Evolutionary conservation across 148 eudicot genomes (phyloP).

Genomic region (Oxyria digyna): DNA sequence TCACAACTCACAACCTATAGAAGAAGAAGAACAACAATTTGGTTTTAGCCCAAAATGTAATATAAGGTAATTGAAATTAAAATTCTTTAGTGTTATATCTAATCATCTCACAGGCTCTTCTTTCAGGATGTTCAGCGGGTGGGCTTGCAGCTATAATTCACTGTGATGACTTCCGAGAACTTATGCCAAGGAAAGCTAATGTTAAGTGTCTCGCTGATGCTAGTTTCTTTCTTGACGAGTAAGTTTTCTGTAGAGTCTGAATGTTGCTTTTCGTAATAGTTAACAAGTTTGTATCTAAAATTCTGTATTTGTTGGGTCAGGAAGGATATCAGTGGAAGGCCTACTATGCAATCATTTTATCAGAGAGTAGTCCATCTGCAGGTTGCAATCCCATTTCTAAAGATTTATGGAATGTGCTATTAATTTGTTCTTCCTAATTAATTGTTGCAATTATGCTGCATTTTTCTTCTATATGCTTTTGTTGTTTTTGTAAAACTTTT

Average conservation of each 20-base stretch:
- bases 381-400: slow-evolving; percentile 22
- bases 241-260: slow-evolving; percentile 19
- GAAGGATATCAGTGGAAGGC: slow-evolving; percentile 62
- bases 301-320: slow-evolving; percentile 27
- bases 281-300: neutral
- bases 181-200: slow-evolving; percentile 46
- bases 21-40: neutral
- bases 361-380: slow-evolving; percentile 66
- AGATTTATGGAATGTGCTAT: neutral
- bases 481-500: neutral
- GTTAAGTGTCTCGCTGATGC: slow-evolving; percentile 96
- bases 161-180: slow-evolving; percentile 62
- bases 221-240: slow-evolving; percentile 78
- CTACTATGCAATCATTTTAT: slow-evolving; percentile 54
- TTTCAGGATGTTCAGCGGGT: slow-evolving; percentile 99
- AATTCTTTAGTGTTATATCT: neutral
- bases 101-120: slow-evolving; percentile 78
- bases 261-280: neutral
- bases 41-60: neutral
- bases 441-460: neutral
- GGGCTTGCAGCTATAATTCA: slow-evolving; percentile 90
- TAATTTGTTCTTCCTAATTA: neutral
- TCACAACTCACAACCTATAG: neutral
- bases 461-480: neutral
- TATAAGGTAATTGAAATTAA: neutral